Base-by-base conservation (phyloP, 345 rosid genomes). In the Salix brachista region DNA sequence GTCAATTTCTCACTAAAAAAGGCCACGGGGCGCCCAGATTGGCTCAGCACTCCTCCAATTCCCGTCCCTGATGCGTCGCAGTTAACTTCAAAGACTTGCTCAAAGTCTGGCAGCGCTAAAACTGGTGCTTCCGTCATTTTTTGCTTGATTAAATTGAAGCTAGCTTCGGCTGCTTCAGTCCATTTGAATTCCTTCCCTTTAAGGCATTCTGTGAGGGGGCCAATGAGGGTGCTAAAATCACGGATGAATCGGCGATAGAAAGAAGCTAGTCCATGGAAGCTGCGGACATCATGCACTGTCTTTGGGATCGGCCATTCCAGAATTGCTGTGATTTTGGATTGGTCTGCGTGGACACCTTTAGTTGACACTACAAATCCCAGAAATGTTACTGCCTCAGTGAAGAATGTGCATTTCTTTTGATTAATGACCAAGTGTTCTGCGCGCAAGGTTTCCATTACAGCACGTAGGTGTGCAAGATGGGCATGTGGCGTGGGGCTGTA, bases 221-320 rank as follows among this genome's bases (percentile, higher is more conserved):
- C 44, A 70, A 32, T 32, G 6, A 75, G 3, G 14, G 30, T 50
- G 34, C 46, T 75, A 50, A 75, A 75, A 0, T 66, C 3, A 13
- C 0, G 65, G 13, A 75, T 75, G 50, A 75, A 66, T 12, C 50
- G 13, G 7, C 52, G 50, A 32, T 75, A 44, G 64, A 75, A 75
- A 0, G 78, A 25, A 1, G 71, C 71, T 5, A 75, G 21, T 0
- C 71, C 78, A 66, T 75, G 78, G 16, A 65, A 65, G 13, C 50
- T 48, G 0, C 23, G 65, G 18, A 65, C 23, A 17, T 65, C 69
- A 32, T 13, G 36, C 36, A 72, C 13, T 16, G 30, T 17, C 19
- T 4, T 8, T 10, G 34, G 75, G 10, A 1, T 56, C 2, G 67
- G 75, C 75, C 75, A 72, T 8, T 21, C 46, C 2, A 28, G 46